Percentiles rank a stretch among this genome's conserved stretches.
phyloP scores from a whole-genome alignment of 2,329 filamentous ascomycete genomes.

The Penicillium sp. region DNA sequence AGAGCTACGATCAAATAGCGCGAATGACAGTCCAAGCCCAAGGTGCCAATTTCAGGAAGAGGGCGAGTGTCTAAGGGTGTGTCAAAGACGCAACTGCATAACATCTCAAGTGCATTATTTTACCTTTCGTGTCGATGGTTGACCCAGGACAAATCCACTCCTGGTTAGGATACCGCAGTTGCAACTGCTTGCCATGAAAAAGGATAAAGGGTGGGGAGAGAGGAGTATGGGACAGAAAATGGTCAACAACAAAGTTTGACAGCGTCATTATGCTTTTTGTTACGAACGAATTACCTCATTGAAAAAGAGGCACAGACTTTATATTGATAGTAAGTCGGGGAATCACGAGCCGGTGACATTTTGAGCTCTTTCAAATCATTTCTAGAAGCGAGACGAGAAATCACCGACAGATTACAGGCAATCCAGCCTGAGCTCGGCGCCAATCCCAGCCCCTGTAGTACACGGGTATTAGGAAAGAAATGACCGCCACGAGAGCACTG shows the following conservation, averaged over 20 bases:
- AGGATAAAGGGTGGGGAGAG: background rate
- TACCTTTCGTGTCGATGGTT: constrained; percentile 17
- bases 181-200: constrained; percentile 14
- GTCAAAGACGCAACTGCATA: background rate
- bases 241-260: background rate
- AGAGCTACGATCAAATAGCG: constrained; percentile 32
- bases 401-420: background rate
- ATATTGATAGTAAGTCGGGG: too few relatives aligned
- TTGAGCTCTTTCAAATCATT: background rate
- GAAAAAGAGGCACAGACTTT: background rate
- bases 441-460: constrained; percentile 27
- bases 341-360: background rate
- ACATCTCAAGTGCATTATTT: background rate
- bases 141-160: constrained; percentile 28
- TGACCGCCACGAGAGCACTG: constrained; percentile 11
- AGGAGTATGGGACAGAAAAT: background rate
- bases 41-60: constrained; percentile 25
- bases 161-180: constrained; percentile 25
- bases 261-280: background rate
- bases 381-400: background rate
- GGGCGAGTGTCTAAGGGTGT: background rate
- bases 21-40: constrained; percentile 10
- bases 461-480: constrained; percentile 26
- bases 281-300: too few relatives aligned
- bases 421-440: constrained; percentile 16